These are phyloP conservation scores for Ballota nigra DNA, from an alignment of 257 asterid species.

Conservation along the genomic window DNA sequence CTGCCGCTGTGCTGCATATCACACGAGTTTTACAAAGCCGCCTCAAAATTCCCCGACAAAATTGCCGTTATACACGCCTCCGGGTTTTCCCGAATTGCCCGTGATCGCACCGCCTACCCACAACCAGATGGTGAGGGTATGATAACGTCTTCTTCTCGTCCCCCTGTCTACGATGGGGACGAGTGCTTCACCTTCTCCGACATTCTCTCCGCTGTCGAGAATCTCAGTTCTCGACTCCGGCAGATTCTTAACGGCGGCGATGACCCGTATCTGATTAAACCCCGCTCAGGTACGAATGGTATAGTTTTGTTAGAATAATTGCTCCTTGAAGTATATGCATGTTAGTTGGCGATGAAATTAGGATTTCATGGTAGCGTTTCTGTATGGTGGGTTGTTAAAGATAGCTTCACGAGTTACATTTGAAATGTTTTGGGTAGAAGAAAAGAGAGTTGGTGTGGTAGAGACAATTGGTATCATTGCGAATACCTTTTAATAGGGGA, in stretches of 20 bases:
- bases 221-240: constrained; percentile 58
- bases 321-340: not conserved
- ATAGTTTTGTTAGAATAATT: not conserved
- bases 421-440: too few species aligned
- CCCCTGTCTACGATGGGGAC: constrained; percentile 63
- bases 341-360: not conserved
- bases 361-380: not conserved
- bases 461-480: not conserved
- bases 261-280: constrained; percentile 42
- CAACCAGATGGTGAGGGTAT: not conserved
- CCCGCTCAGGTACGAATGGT: constrained; percentile 42
- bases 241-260: constrained; percentile 54
- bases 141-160: constrained; percentile 27
- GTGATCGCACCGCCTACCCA: constrained; percentile 20
- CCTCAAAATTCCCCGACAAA: constrained; percentile 46
- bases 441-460: not conserved
- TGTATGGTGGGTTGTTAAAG: not conserved
- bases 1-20: constrained; percentile 66
- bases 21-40: constrained; percentile 63
- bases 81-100: constrained; percentile 50
- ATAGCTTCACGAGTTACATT: not conserved
- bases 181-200: constrained; percentile 72
- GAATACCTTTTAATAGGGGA: not conserved
- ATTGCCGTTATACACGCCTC: constrained; percentile 71
- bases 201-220: constrained; percentile 59